Base-by-base conservation (phyloP, 2,329 filamentous ascomycete genomes). In the Cladosporium austrohemisphaericum region DNA sequence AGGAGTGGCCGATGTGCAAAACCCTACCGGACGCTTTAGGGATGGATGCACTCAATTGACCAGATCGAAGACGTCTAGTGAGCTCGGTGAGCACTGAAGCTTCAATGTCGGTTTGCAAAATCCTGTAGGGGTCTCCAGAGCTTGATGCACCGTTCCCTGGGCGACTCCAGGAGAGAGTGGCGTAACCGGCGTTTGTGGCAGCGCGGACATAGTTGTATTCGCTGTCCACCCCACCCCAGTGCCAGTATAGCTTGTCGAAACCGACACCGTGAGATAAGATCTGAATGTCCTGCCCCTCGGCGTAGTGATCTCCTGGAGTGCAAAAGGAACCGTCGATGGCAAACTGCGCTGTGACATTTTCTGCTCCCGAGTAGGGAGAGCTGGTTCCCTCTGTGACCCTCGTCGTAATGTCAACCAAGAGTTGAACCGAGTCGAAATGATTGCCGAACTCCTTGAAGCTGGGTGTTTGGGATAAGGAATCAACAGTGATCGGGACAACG, bases 221-320 rank as follows among this genome's bases (percentile, higher is more conserved):
- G 40, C 54, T 55, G 13, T 50, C 35, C 14, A 28, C 13, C 7
- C 56, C 53, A 22, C 52, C 50, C 28, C 54, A 54, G 22, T 44
- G 37, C 55, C 53, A 57, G 46, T 57, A 60, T 14, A 29, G 48
- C 10, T 54, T 53, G 28, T 58, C 57, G 29, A 55, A 57, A 13
- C 56, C 57, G 25, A 59, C 29, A 20, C 57, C 55, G 33, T 59
- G 56, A 9, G 52, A 51, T 31, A 59, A 26, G 29, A 59, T 28
- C 32, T 58, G 57, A 9, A 57, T 45, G 18, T 49, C 51, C 7
- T 37, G 28, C 4, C 10, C 25, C 4, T 16, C 35, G 19, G 19
- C 14, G 5, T 4, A n/a, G 3, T 8, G 11, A 7, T 16, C 35
- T 11, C 18, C 9, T n/a, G 55, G 46, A n/a, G 29, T 28, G 46